Evolutionary conservation across 2,329 filamentous ascomycete species (phyloP).

Genomic region (Alternaria hordeiaustralica): DNA sequence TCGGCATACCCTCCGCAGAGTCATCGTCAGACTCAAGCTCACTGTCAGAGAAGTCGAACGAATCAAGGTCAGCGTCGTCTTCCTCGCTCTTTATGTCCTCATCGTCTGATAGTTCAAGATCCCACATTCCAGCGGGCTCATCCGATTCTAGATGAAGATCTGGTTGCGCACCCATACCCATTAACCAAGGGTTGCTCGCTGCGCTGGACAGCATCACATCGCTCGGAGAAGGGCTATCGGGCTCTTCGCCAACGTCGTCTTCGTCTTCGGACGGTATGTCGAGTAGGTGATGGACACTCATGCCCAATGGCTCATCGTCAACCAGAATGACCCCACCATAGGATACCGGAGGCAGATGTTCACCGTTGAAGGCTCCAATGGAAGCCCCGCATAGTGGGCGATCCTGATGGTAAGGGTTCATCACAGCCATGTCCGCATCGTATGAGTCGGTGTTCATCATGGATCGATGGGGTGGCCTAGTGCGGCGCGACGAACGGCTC

Average conservation of each 20-base stretch:
- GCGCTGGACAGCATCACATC: conserved; percentile 54
- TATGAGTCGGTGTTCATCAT: conserved; percentile 49
- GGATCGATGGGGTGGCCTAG: conserved; percentile 45
- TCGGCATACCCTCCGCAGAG: conserved; percentile 27
- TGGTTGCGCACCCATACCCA: conserved; percentile 47
- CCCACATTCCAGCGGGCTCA: conserved; percentile 40
- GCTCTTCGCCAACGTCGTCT: conserved; percentile 51
- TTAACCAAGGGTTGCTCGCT: conserved; percentile 43
- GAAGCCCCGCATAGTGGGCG: conserved; percentile 85
- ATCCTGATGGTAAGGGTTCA: conserved; percentile 79
- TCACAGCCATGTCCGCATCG: conserved; percentile 50
- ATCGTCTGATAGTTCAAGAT: conserved; percentile 62
- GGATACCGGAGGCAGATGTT: conserved; percentile 87
- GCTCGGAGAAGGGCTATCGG: conserved; percentile 32
- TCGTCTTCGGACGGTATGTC: conserved; percentile 67
- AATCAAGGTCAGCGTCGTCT: conserved; percentile 41
- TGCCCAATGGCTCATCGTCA: conserved; percentile 83
- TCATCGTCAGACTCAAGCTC: conserved; percentile 54
- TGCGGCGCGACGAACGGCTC: conserved; percentile 40
- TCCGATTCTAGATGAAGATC: conserved; percentile 39
- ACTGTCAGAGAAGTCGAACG: conserved; percentile 63
- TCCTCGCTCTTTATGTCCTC: conserved; percentile 52
- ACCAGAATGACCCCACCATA: conserved; percentile 88
- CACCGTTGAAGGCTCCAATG: conserved; percentile 87
- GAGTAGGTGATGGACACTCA: conserved; percentile 97